These are phyloP conservation scores for Daldinia childiae DNA, from an alignment of 495 filamentous ascomycete genomes.

Conservation along the genomic window DNA sequence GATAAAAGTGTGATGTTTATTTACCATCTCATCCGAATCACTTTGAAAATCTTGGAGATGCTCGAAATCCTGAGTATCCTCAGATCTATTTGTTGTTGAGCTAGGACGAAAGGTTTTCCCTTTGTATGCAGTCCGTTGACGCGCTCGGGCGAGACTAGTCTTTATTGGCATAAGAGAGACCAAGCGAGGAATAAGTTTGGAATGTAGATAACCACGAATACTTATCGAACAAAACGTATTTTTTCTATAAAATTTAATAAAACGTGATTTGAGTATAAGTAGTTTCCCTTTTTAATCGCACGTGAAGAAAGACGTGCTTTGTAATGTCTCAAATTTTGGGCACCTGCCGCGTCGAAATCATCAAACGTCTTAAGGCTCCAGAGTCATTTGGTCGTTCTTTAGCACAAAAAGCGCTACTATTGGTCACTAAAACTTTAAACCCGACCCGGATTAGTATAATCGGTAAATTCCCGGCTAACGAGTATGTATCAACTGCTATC, in stretches of 20 bases:
- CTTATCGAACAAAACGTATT: constrained; percentile 12
- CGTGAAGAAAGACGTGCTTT: constrained; percentile 12
- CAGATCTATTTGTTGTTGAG: constrained; percentile 4
- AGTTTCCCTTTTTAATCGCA: neutral
- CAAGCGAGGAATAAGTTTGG: constrained; percentile 16
- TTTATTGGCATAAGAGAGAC: constrained; percentile 46
- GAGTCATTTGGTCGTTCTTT: constrained; percentile 17
- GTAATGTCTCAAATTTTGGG: constrained; percentile 34
- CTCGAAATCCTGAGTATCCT: constrained; percentile 1
- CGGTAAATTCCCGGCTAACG: constrained; percentile 3
- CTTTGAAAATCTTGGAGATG: constrained; percentile 1
- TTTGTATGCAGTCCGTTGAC: constrained; percentile 39
- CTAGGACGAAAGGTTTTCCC: constrained; percentile 16
- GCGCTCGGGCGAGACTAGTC: constrained; percentile 45
- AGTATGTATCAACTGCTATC: neutral
- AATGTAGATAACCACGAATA: constrained; percentile 23
- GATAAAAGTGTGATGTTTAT: constrained; percentile 5
- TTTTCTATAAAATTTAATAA: neutral
- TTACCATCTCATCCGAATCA: constrained; percentile 20
- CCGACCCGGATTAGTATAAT: constrained; percentile 3
- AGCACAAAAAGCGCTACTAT: constrained; percentile 3
- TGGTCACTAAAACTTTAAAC: constrained; percentile 12
- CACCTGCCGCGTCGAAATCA: constrained; percentile 26
- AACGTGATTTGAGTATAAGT: neutral
- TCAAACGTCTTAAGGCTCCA: constrained; percentile 23